Percentiles rank a stretch among this genome's conserved stretches.
Evolutionary conservation across 306 rosid genomes (phyloP).

Genomic region (Citrullus mucosospermus): DNA sequence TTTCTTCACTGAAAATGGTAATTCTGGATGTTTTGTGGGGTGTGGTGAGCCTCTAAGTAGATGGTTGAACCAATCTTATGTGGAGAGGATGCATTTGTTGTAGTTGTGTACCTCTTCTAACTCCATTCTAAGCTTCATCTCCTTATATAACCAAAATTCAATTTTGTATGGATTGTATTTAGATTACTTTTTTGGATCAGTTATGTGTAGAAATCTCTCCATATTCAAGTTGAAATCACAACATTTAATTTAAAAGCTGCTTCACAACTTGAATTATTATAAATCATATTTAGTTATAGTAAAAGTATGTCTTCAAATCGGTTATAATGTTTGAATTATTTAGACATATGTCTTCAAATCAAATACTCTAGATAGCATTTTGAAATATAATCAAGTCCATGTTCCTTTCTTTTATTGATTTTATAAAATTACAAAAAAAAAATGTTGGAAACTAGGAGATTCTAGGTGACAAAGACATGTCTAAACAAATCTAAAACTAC

Average conservation of each 20-base stretch:
- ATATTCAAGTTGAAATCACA: background rate
- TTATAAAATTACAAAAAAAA: background rate
- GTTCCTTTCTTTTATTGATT: background rate
- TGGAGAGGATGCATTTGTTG: constrained; percentile 83
- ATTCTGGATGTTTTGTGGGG: constrained; percentile 83
- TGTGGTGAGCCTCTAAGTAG: constrained; percentile 79
- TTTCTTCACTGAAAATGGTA: constrained; percentile 75
- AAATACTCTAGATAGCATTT: too few species aligned
- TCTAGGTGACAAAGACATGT: background rate
- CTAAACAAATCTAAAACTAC: background rate
- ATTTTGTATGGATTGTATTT: background rate
- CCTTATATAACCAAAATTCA: background rate
- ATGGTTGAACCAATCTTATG: constrained; percentile 75
- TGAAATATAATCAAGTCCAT: too few species aligned
- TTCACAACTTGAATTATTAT: too few species aligned
- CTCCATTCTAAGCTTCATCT: background rate
- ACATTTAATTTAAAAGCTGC: background rate
- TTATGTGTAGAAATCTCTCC: background rate
- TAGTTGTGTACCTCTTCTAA: constrained; percentile 15
- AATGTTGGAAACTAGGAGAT: background rate
- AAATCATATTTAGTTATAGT: too few species aligned
- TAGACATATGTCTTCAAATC: too few species aligned
- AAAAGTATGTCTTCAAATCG: too few species aligned
- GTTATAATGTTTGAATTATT: too few species aligned
- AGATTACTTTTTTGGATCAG: background rate